Evolutionary conservation across 2,329 filamentous ascomycete species (phyloP), one percentile per base, ranked within the genome.

Genomic region (Fusarium ramigenum): DNA sequence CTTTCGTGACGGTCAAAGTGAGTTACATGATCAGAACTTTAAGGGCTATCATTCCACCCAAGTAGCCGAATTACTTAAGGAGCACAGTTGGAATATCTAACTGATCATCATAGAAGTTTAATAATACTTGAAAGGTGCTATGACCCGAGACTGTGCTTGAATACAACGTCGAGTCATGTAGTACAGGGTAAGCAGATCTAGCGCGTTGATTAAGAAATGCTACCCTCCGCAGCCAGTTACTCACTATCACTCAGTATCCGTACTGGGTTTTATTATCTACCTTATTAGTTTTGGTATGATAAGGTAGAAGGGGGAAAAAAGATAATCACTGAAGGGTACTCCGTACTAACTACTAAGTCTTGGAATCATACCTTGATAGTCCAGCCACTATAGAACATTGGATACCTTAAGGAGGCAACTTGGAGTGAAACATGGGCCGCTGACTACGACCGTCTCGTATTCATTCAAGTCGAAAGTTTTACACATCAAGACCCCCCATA

Each of bases 291-390:
- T 50, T 36, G 18, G 16, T 14, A 16, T n/a, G 19, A 23, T 12
- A 34, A 15, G 32, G 12, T 21, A 37, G 28, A 12, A 36, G 36
- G 4, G n/a, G 9, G 9, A 9, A 25, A 21, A 23, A 19, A 10
- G 5, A 12, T 28, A 25, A 54, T 14, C 8, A n/a, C 7, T n/a
- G 19, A 40, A 40, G 23, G n/a, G 30, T 39, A 16, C 50, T 37
- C 36, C 36, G 5, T 19, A 18, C 34, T 53, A 16, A 36, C 34
- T 53, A n/a, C 28, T 28, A 28, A 28, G 50, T 21, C 7, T 5
- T 65, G 32, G 52, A 69, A 69, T 36, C 36, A 30, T 19, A 65
- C 32, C 32, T 30, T 43, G 44, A 65, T 69, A 42, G n/a, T 47
- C 23, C 44, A 59, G 44, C 59, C 52, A 39, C 36, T 18, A 54